Percentiles rank a stretch among this genome's conserved stretches.
Conservation (phyloP, 2,329 filamentous ascomycete genomes). For the Aspergillus viridinutans region DNA sequence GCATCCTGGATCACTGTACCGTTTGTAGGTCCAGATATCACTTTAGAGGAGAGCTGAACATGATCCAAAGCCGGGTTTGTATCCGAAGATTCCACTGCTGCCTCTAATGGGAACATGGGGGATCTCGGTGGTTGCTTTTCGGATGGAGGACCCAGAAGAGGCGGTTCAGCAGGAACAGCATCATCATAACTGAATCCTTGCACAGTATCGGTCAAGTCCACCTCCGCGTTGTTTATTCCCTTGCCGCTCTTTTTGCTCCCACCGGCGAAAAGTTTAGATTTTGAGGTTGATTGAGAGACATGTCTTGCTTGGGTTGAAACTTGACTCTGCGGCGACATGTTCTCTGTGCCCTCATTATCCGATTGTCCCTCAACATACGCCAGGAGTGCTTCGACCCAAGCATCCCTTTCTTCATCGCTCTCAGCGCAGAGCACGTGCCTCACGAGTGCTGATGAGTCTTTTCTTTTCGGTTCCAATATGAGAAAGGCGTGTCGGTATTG, state of each 20-base stretch:
- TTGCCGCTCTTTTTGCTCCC: constrained; percentile 26
- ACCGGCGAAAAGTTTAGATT: constrained; percentile 22
- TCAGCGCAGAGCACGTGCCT: constrained; percentile 95
- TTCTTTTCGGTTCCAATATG: constrained; percentile 91
- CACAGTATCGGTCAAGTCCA: constrained; percentile 32
- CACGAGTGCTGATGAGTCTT: constrained; percentile 81
- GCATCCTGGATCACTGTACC: constrained; percentile 77
- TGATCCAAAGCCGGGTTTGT: constrained; percentile 25
- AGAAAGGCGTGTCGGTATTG: constrained; percentile 96
- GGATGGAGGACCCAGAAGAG: constrained; percentile 45
- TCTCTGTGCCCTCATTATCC: constrained; percentile 26
- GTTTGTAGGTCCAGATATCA: constrained; percentile 84
- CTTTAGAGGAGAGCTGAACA: constrained; percentile 34
- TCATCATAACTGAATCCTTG: constrained; percentile 55
- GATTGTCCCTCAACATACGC: constrained; percentile 69
- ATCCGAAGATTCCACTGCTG: constrained; percentile 28
- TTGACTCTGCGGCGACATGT: constrained; percentile 16
- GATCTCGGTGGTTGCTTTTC: constrained; percentile 30
- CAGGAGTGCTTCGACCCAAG: constrained; percentile 86
- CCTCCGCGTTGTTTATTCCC: constrained; percentile 38
- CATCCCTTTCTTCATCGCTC: constrained; percentile 85
- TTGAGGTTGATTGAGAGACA: constrained; percentile 14
- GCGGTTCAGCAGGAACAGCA: constrained; percentile 55
- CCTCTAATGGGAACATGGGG: constrained; percentile 29
- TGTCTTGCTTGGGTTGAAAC: constrained; percentile 16